Percentiles rank a stretch among this genome's conserved stretches.
Conservation (phyloP, 305 asterid species). For the Fraxinus xanthoxyloides region DNA sequence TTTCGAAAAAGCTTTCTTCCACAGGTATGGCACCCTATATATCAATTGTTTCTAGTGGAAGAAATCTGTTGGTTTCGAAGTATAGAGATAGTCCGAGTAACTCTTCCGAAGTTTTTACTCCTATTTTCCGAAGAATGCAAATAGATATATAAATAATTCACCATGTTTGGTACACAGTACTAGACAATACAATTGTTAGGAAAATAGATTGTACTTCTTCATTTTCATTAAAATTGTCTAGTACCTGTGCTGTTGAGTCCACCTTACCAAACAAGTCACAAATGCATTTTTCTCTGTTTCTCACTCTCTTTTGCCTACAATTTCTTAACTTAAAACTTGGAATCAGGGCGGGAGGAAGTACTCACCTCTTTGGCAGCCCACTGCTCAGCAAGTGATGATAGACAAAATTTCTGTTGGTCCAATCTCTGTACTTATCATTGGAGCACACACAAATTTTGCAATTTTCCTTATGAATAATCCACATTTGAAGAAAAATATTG, state of each 20-base stretch:
- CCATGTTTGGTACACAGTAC: not conserved
- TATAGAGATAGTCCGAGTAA: not conserved
- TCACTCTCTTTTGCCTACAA: not conserved
- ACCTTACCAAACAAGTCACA: not conserved
- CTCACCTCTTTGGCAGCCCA: conserved; percentile 69
- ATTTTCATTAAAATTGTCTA: not conserved
- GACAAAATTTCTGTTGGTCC: conserved; percentile 67
- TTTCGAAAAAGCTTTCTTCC: conserved; percentile 72
- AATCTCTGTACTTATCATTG: conserved; percentile 54
- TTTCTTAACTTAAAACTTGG: not conserved
- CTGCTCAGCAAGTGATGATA: conserved; percentile 71
- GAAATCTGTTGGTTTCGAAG: not conserved
- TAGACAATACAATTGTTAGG: not conserved
- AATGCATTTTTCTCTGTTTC: not conserved
- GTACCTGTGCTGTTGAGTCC: not conserved
- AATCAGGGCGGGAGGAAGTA: conserved; percentile 68
- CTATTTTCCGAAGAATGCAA: not conserved
- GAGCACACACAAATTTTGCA: conserved; percentile 61
- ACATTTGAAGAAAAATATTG: conserved; percentile 58
- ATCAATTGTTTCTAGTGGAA: not conserved
- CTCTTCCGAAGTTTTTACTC: not conserved
- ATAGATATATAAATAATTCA: not conserved
- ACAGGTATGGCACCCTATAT: conserved; percentile 40
- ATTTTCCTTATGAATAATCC: conserved; percentile 70
- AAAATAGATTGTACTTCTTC: not conserved